phyloP scores from a whole-genome alignment of 192 early-diverging fungal species.

The Podila epicladia region DNA sequence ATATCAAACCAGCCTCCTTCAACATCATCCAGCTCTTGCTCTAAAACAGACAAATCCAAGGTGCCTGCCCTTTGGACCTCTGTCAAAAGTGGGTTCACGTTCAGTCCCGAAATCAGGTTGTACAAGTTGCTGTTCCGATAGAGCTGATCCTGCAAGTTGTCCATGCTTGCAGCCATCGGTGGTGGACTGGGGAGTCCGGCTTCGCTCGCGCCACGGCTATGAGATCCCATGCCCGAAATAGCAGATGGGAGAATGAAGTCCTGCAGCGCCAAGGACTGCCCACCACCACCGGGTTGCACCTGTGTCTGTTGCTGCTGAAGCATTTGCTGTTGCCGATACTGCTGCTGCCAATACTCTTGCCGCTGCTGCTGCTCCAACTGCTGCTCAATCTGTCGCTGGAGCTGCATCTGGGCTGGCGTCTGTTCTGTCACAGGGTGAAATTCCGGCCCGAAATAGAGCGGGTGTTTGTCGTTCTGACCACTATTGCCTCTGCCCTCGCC shows the following conservation, averaged over 20 bases:
- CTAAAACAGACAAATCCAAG: slow-evolving; percentile 34
- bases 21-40: slow-evolving; percentile 47
- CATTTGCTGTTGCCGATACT: slow-evolving; percentile 27
- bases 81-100: slow-evolving; percentile 37
- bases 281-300: slow-evolving; percentile 5
- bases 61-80: slow-evolving; percentile 47
- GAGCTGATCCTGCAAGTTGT: slow-evolving; percentile 35
- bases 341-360: slow-evolving; percentile 44
- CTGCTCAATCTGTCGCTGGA: slow-evolving; percentile 49
- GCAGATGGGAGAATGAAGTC: slow-evolving; percentile 46
- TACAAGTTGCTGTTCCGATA: slow-evolving; percentile 46
- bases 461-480: slow-evolving; percentile 22
- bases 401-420: slow-evolving; percentile 41
- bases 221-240: slow-evolving; percentile 27
- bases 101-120: slow-evolving; percentile 46
- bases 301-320: slow-evolving; percentile 24
- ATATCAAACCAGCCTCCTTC: slow-evolving; percentile 52
- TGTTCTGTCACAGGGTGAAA: slow-evolving; percentile 49
- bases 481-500: slow-evolving; percentile 3
- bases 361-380: slow-evolving; percentile 46
- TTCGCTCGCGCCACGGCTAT: not conserved
- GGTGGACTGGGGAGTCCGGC: not conserved
- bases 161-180: not conserved
- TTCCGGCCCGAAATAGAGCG: slow-evolving; percentile 43
- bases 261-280: slow-evolving; percentile 25